Percentiles rank a stretch among this genome's conserved stretches.
phyloP scores from a whole-genome alignment of 176 grass and related monocot species.

The Raddia distichophylla region DNA sequence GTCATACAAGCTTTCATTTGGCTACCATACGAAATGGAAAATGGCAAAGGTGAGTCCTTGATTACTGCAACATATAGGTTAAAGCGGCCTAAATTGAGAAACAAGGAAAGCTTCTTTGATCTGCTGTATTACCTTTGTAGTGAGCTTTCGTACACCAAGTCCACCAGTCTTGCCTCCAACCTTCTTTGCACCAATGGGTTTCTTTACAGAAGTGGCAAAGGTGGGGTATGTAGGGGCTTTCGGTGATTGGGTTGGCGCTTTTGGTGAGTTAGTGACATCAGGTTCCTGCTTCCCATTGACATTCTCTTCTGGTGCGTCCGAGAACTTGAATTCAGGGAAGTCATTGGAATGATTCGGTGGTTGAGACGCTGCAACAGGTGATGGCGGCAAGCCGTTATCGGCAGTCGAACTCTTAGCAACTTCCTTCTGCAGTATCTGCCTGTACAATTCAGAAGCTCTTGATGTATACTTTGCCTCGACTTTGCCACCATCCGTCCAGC shows the following conservation, averaged over 20 bases:
- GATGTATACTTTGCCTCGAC: constrained; percentile 80
- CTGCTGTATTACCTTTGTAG: constrained; percentile 56
- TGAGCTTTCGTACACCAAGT: constrained; percentile 80
- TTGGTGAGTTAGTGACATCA: constrained; percentile 40
- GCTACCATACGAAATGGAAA: constrained; percentile 44
- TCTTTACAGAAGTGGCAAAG: constrained; percentile 62
- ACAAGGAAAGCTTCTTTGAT: neutral
- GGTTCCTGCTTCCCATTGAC: constrained; percentile 59
- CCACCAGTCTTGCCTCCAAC: constrained; percentile 71
- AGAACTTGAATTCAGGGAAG: constrained; percentile 67
- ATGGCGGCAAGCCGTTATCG: constrained; percentile 50
- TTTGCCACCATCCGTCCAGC: constrained; percentile 68
- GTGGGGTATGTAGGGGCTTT: constrained; percentile 58
- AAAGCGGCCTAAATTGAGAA: neutral
- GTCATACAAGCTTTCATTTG: constrained; percentile 81
- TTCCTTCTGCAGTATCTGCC: constrained; percentile 74
- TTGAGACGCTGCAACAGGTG: constrained; percentile 51
- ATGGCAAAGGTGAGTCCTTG: constrained; percentile 1
- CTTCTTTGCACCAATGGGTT: constrained; percentile 77
- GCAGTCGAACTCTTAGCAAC: constrained; percentile 56
- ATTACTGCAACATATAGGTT: neutral
- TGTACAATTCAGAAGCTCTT: constrained; percentile 76
- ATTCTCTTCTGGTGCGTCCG: constrained; percentile 47
- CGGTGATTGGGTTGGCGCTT: constrained; percentile 51
- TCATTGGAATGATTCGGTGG: constrained; percentile 36